Conservation (phyloP, 768 basidiomycete genomes). For the Kwoniella heveanensis region DNA sequence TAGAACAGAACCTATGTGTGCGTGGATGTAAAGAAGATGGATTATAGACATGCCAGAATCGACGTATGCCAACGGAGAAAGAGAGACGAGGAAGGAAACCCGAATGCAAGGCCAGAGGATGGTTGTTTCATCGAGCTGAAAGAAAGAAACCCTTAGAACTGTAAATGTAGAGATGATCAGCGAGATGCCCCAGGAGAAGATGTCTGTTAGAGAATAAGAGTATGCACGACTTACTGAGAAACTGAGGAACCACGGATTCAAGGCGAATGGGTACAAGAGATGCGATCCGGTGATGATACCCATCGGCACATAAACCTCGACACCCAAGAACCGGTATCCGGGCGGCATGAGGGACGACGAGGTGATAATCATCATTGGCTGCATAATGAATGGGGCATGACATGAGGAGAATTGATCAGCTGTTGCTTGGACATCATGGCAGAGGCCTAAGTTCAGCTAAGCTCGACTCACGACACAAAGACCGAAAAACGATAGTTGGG, state of each 20-base stretch:
- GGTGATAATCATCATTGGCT: conserved; percentile 64
- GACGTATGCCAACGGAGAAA: background rate
- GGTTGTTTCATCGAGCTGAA: too few relatives aligned
- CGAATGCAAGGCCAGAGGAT: too few relatives aligned
- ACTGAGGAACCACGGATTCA: conserved; percentile 63
- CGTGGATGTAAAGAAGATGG: background rate
- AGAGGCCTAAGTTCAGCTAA: too few relatives aligned
- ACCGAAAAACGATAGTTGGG: conserved; percentile 61
- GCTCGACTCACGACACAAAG: conserved; percentile 37
- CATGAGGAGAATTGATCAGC: too few relatives aligned
- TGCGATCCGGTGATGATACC: conserved; percentile 59
- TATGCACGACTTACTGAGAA: conserved; percentile 36
- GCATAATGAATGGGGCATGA: too few relatives aligned
- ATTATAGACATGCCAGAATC: background rate
- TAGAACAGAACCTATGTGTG: background rate
- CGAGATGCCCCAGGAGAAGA: background rate
- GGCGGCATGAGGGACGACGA: conserved; percentile 62
- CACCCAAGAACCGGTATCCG: conserved; percentile 69
- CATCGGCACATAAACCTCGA: conserved; percentile 77
- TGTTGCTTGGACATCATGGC: too few relatives aligned
- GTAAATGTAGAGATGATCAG: background rate
- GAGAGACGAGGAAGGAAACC: too few relatives aligned
- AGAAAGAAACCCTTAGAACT: background rate
- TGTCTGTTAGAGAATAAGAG: background rate
- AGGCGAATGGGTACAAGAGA: conserved; percentile 67